Conservation (phyloP, 805 yeast genomes). For the Zygosaccharomyces siamensis region DNA sequence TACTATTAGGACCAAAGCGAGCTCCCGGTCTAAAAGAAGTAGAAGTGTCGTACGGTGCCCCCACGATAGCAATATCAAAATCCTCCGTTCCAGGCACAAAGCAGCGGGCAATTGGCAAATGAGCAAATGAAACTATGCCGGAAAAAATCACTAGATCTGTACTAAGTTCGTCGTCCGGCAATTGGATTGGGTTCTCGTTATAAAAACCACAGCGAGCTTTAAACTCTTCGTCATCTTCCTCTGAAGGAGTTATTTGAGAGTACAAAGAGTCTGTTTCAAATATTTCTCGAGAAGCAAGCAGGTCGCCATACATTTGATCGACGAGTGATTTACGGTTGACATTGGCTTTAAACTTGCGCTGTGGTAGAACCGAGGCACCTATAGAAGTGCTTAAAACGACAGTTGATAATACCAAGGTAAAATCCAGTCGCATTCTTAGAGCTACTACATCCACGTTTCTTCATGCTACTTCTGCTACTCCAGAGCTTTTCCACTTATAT, state of each 20-base stretch:
- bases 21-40: slow-evolving; percentile 55
- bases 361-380: neutral
- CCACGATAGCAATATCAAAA: slow-evolving; percentile 51
- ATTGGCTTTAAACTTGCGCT: neutral
- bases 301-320: slow-evolving; percentile 13
- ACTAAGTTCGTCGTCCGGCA: slow-evolving; percentile 13
- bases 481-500: neutral
- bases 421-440: neutral
- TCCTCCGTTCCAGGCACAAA: slow-evolving; percentile 10
- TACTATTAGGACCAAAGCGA: slow-evolving; percentile 53
- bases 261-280: neutral
- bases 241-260: neutral
- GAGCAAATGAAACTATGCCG: slow-evolving; percentile 19
- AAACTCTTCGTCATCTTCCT: slow-evolving; percentile 14
- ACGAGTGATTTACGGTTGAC: slow-evolving; percentile 3
- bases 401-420: too few species aligned
- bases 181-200: slow-evolving; percentile 8
- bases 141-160: slow-evolving; percentile 11
- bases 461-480: neutral
- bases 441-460: neutral
- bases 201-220: slow-evolving; percentile 16
- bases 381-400: too few species aligned
- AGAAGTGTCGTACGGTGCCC: slow-evolving; percentile 58
- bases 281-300: slow-evolving; percentile 9
- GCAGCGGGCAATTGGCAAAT: slow-evolving; percentile 14